phyloP scores from a whole-genome alignment of 1,139 yeast species.

The Pichia sp. region DNA sequence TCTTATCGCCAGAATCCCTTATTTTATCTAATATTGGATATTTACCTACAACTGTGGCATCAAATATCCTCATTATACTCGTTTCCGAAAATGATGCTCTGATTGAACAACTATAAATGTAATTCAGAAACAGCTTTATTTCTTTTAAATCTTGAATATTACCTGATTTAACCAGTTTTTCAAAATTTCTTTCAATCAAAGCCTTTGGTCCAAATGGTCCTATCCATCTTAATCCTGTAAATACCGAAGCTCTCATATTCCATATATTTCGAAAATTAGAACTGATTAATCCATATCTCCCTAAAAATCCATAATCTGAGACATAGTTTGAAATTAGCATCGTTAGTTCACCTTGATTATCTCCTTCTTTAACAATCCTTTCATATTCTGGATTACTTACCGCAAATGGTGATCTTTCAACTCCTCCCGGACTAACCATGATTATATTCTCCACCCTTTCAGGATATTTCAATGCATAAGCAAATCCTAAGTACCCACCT shows the following conservation, averaged over 20 bases:
- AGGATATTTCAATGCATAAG: constrained; percentile 74
- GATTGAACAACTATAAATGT: constrained; percentile 35
- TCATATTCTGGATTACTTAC: constrained; percentile 38
- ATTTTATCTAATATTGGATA: constrained; percentile 69
- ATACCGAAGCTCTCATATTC: constrained; percentile 38
- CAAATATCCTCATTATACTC: constrained; percentile 44
- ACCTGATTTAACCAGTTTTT: constrained; percentile 40
- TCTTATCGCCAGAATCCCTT: constrained; percentile 18
- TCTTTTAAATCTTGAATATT: constrained; percentile 38
- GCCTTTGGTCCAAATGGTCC: constrained; percentile 49
- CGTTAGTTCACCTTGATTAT: constrained; percentile 6
- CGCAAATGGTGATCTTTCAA: constrained; percentile 66
- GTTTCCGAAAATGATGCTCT: constrained; percentile 46
- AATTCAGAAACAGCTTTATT: constrained; percentile 37
- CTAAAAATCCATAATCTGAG: constrained; percentile 32
- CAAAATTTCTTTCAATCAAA: constrained; percentile 38
- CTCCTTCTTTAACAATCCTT: not conserved
- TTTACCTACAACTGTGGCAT: constrained; percentile 58
- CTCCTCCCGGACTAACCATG: constrained; percentile 86
- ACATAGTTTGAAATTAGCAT: constrained; percentile 23
- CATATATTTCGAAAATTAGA: constrained; percentile 36
- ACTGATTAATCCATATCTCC: constrained; percentile 41
- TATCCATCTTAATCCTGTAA: constrained; percentile 36
- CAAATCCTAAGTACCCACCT: constrained; percentile 82
- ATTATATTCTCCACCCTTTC: constrained; percentile 56